Evolutionary conservation across 139 green algal species (phyloP), one percentile per base, ranked within the genome.

Genomic region (Chlorella sp.): DNA sequence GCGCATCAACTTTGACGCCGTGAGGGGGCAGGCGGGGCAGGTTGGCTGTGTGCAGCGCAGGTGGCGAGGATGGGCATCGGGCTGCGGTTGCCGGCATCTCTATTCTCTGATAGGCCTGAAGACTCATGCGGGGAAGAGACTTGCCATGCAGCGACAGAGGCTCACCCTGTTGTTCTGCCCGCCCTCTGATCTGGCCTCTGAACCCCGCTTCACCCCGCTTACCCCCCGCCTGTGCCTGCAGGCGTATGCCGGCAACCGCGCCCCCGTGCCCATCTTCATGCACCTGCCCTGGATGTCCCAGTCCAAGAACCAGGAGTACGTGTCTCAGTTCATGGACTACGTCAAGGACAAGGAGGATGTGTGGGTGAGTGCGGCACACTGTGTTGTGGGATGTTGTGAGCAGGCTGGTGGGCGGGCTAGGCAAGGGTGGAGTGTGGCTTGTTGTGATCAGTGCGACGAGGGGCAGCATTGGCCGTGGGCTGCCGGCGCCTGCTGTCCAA

Each of bases 231-330:
- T 57, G 32, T 34, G 11, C 21, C 61, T 42, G 84, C 84, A 88
- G 71, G 42, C 89, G 1, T 92, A 92, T 57, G n/a, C 26, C 3
- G 89, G 89, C 76, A 92, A 92, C 81, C 87, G 73, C 36, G 89
- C 89, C 28, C 89, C 89, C 53, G 85, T 92, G 48, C 89, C 89
- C 61, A 85, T 92, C 53, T 89, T 81, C 88, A 88, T 92, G 53
- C 89, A 92, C 84, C 42, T 60, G 24, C 84, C 84, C 57, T 92
- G 89, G 89, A 81, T 92, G 78, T n/a, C 30, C 21, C 11, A 85
- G 73, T 24, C 36, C n/a, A 19, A 48, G 26, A 89, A 89, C 86
- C 84, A 88, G 68, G 30, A 88, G 84, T 81, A 88, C 37, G 84
- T 88, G 66, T 28, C 24, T 7, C 14, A 81, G 28, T 88, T 88